Evolutionary conservation across 345 rosid genomes (phyloP).

Genomic region (Camelina laxa): DNA sequence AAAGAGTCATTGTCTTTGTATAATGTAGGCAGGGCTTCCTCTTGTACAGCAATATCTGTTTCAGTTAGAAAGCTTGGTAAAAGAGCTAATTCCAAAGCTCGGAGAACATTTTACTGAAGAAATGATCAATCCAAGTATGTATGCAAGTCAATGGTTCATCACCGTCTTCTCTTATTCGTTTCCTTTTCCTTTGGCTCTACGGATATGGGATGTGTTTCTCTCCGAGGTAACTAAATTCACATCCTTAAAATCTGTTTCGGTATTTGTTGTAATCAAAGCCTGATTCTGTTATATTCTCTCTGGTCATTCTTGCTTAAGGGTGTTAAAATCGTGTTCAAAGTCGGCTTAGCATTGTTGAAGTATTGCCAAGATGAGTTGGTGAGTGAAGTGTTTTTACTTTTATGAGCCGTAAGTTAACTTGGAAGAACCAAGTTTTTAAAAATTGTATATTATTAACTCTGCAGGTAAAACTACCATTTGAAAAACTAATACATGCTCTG

Average conservation of each 20-base stretch:
- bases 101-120: conserved; percentile 87
- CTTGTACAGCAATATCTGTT: conserved; percentile 93
- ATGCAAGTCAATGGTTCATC: conserved; percentile 99
- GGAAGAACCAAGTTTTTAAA: background rate
- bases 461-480: conserved; percentile 72
- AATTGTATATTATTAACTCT: background rate
- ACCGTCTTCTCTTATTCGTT: conserved; percentile 94
- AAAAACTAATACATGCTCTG: conserved; percentile 87
- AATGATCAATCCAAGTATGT: conserved; percentile 99
- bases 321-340: conserved; percentile 88
- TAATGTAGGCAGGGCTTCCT: conserved; percentile 85
- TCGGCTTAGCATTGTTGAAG: conserved; percentile 88
- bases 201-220: conserved; percentile 98
- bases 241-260: background rate
- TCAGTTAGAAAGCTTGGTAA: conserved; percentile 82
- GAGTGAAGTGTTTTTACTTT: conserved; percentile 4
- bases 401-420: background rate
- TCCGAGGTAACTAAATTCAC: conserved; percentile 63
- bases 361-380: conserved; percentile 95
- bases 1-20: conserved; percentile 1
- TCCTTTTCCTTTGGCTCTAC: conserved; percentile 91
- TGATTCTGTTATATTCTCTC: background rate
- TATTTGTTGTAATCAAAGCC: background rate
- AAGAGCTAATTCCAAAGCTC: conserved; percentile 81
- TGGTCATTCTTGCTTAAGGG: conserved; percentile 53